These are phyloP conservation scores for Penicillium sp. DNA, from an alignment of 2,329 filamentous ascomycete species.

Conservation along the genomic window DNA sequence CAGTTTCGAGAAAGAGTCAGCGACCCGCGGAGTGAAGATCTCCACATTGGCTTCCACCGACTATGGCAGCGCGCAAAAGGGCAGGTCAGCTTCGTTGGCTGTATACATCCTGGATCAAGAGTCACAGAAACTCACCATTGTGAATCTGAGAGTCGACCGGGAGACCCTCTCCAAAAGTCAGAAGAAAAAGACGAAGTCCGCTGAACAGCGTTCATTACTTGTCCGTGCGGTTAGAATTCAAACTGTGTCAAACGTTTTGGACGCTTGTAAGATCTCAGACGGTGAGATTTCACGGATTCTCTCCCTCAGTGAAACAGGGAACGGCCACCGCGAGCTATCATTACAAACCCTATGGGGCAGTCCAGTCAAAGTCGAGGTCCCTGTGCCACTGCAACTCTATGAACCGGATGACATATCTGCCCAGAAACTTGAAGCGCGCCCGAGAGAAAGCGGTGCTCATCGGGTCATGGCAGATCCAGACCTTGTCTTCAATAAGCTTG, in stretches of 20 bases:
- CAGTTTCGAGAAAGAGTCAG: slow-evolving; percentile 27
- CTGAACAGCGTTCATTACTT: slow-evolving; percentile 27
- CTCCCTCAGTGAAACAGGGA: slow-evolving; percentile 62
- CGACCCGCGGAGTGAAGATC: slow-evolving; percentile 44
- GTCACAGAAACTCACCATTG: slow-evolving; percentile 63
- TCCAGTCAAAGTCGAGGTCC: slow-evolving; percentile 63
- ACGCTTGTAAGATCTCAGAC: slow-evolving; percentile 69
- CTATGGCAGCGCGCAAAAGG: slow-evolving; percentile 30
- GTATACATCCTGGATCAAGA: slow-evolving; percentile 67
- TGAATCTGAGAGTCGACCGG: slow-evolving; percentile 59
- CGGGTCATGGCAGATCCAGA: slow-evolving; percentile 46
- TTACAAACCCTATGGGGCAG: slow-evolving; percentile 73
- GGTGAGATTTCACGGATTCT: slow-evolving; percentile 65
- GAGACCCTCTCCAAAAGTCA: slow-evolving; percentile 29
- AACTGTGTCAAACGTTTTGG: slow-evolving; percentile 64
- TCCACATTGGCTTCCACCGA: slow-evolving; percentile 59
- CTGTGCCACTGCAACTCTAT: slow-evolving; percentile 54
- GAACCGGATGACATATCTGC: slow-evolving; percentile 60
- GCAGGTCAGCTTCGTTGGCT: slow-evolving; percentile 34
- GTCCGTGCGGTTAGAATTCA: slow-evolving; percentile 47
- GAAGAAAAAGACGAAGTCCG: slow-evolving; percentile 27
- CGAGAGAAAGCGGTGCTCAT: slow-evolving; percentile 52
- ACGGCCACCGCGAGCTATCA: slow-evolving; percentile 64
- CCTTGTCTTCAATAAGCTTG: slow-evolving; percentile 49
- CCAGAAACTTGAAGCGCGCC: slow-evolving; percentile 48